Evolutionary conservation across 257 asterid species (phyloP), one percentile per base, ranked within the genome.

Genomic region (Apocynum venetum): DNA sequence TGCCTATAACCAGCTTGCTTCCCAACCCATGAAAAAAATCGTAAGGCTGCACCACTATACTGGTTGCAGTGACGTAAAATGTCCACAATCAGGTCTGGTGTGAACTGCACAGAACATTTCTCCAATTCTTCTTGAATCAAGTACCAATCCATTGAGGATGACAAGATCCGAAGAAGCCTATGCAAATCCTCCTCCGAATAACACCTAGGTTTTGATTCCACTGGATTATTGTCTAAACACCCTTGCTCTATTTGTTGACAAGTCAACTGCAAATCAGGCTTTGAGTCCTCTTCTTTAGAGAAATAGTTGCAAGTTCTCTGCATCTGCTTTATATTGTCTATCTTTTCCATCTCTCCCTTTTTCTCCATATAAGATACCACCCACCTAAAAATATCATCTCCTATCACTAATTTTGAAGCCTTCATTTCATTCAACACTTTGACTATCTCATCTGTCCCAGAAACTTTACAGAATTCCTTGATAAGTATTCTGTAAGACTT

Each of bases 1-100:
- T 90, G 98, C 43, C 78, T 52, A 79, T 90, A 92, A 65, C 87
- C 89, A 56, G 70, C 17, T 79, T 83, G 84, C 84, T 87, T 84
- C 77, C 87, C 97, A 1, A 92, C 79, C 98, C 97, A 94, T 47
- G 92, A 87, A 83, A 94, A 94, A 79, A 92, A 94, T 68, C 83
- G 81, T 41, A 91, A 82, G 48, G 91, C 92, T 0, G 74, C 80
- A 56, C 88, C 89, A 59, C 87, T 83, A 46, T 86, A 88, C 57
- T 79, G 82, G 48, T 84, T 82, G 73, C 86, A 80, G 36, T 80
- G 86, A 25, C 74, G 86, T 85, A 94, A 82, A 79, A 88, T 77
- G 75, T 88, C 91, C 80, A 82, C 82, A 64, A 94, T 91, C 46
- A 87, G 83, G 51, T 86, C 93, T 5, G 91, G 86, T 17, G 85